Base-by-base conservation (phyloP, 495 filamentous ascomycete genomes). In the Chaetomium tenue region DNA sequence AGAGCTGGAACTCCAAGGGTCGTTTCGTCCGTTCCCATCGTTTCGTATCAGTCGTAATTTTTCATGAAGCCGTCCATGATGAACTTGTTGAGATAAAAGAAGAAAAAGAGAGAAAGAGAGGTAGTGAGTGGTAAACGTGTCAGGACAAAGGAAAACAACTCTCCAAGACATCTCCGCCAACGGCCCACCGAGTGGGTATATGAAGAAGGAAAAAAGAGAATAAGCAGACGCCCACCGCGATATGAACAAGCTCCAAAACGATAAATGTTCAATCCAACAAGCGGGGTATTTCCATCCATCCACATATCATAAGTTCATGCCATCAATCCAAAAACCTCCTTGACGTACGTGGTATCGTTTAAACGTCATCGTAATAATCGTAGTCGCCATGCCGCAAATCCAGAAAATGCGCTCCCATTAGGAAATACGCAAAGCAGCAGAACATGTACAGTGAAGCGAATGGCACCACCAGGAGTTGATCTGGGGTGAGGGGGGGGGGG, bases 221-320 rank as follows among this genome's bases (percentile, higher is more conserved):
- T 20, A 53, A 59, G 33, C 55, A 61, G 46, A 62, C 30, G 61
- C 61, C 65, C 65, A 60, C 65, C 57, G 60, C 16, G 51, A 63
- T 46, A 60, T 67, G 65, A 67, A 67, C 65, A 63, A 46, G 26
- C 60, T 60, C 65, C 60, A 47, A 52, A 28, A 48, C 48, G 50
- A 64, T 58, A 67, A 60, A 67, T 64, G 65, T 64, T 64, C 61
- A 67, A 63, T 63, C 60, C 65, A 60, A 50, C 61, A 56, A 67
- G 57, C 42, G 56, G 65, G 65, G 61, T 63, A 63, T 63, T 37
- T 63, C 61, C 64, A 33, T 67, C 51, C 50, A 53, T 39, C 47
- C 42, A 60, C 40, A 16, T 11, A 44, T 44, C 40, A 44, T 44
- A 44, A 44, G 40, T 18, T 44, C 40, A 44, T 44, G 6, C 39